Conservation (phyloP, 495 filamentous ascomycete genomes). For the Bathelium albidoporum region DNA sequence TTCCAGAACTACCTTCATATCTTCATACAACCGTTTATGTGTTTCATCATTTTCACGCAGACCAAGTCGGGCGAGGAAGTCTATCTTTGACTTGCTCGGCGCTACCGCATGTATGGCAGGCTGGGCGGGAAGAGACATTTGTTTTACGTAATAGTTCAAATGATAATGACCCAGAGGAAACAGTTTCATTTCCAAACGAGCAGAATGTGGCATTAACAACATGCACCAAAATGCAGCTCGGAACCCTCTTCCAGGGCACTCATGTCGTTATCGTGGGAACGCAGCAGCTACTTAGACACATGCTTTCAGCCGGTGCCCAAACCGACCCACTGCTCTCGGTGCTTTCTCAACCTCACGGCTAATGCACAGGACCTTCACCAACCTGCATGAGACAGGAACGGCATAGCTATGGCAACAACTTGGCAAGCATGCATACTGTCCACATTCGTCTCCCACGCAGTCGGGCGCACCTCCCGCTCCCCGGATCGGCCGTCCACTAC, state of each 20-base stretch:
- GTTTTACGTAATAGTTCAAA: too few species aligned
- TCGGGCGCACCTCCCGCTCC: neutral
- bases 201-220: too few species aligned
- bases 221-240: too few species aligned
- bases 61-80: slow-evolving; percentile 24
- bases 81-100: slow-evolving; percentile 23
- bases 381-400: neutral
- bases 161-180: too few species aligned
- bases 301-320: too few species aligned
- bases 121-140: neutral
- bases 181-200: too few species aligned
- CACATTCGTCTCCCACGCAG: neutral
- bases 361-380: neutral
- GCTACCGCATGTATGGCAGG: slow-evolving; percentile 11
- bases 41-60: slow-evolving; percentile 17
- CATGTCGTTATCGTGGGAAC: too few species aligned
- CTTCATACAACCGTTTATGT: slow-evolving; percentile 19
- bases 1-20: slow-evolving; percentile 20
- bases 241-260: too few species aligned
- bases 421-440: neutral
- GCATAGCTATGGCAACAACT: neutral
- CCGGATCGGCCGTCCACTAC: neutral
- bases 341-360: too few species aligned
- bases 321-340: too few species aligned
- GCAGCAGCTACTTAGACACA: too few species aligned